Percentiles rank a stretch among this genome's conserved stretches.
These are phyloP conservation scores for Tolypocladium cylindrosporum DNA, from an alignment of 2,329 filamentous ascomycete genomes.

Conservation along the genomic window DNA sequence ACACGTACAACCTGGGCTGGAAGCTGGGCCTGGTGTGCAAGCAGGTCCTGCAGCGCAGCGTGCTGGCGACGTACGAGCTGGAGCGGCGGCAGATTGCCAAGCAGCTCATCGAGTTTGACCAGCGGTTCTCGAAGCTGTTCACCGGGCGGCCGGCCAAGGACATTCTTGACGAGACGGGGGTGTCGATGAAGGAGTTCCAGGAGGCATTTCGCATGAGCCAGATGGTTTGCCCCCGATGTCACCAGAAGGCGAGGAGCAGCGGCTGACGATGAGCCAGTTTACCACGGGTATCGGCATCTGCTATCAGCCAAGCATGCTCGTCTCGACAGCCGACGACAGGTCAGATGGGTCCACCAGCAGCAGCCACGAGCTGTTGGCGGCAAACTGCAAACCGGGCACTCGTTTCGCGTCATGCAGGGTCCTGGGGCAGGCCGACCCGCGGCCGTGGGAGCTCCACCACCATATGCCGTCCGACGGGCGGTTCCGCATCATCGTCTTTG, in stretches of 20 bases:
- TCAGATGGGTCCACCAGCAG: background rate
- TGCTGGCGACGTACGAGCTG: slow-evolving; percentile 39
- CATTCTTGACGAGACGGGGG: slow-evolving; percentile 31
- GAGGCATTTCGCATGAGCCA: slow-evolving; percentile 49
- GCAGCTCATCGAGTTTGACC: slow-evolving; percentile 56
- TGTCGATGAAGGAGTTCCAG: slow-evolving; percentile 53
- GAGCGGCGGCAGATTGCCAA: slow-evolving; percentile 51
- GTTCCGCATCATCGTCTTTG: slow-evolving; percentile 52
- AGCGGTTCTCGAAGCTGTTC: slow-evolving; percentile 46
- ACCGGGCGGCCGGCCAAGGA: slow-evolving; percentile 48
- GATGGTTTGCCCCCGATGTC: slow-evolving; percentile 8
- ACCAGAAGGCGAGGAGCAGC: background rate
- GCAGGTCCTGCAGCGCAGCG: slow-evolving; percentile 27
- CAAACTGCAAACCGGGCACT: slow-evolving; percentile 5
- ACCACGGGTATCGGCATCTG: slow-evolving; percentile 6
- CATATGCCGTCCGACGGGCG: slow-evolving; percentile 45
- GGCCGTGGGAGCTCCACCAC: slow-evolving; percentile 50
- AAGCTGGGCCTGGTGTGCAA: slow-evolving; percentile 39
- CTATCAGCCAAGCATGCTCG: slow-evolving; percentile 3
- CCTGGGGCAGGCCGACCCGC: slow-evolving; percentile 43
- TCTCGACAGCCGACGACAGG: slow-evolving; percentile 8
- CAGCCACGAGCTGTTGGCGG: background rate
- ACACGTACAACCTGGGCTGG: slow-evolving; percentile 45
- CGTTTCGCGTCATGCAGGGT: slow-evolving; percentile 32
- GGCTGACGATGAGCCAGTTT: slow-evolving; percentile 13